Percentiles rank a stretch among this genome's conserved stretches.
phyloP scores from a whole-genome alignment of 768 basidiomycete species.

The Tylopilus rubrobrunneus region DNA sequence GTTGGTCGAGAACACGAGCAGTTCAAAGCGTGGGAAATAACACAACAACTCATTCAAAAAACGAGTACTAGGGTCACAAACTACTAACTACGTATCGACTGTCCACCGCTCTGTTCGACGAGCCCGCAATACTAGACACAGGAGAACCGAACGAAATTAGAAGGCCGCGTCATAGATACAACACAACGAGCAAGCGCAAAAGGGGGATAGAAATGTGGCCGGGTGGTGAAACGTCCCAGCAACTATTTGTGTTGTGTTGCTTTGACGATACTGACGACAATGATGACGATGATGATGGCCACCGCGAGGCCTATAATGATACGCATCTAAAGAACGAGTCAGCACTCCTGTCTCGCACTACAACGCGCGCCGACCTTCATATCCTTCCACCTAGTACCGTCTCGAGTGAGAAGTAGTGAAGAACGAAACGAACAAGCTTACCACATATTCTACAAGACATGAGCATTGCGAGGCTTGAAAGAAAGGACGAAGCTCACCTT shows the following conservation, averaged over 20 bases:
- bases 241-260: conserved; percentile 52
- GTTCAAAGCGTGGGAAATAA: conserved; percentile 19
- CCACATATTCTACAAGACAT: conserved; percentile 76
- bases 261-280: conserved; percentile 93
- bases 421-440: conserved; percentile 39
- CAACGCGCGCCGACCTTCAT: conserved; percentile 66
- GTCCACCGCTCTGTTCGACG: conserved; percentile 11
- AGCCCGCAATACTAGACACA: conserved; percentile 18
- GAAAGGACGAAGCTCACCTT: conserved; percentile 53
- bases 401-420: conserved; percentile 4
- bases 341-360: conserved; percentile 6
- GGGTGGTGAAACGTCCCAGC: neutral
- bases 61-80: conserved; percentile 3
- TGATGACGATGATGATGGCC: conserved; percentile 88
- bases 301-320: conserved; percentile 93
- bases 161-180: conserved; percentile 42
- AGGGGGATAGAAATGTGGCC: conserved; percentile 3
- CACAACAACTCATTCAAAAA: conserved; percentile 23
- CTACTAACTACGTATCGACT: conserved; percentile 19
- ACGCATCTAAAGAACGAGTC: conserved; percentile 65
- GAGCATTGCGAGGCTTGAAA: conserved; percentile 1
- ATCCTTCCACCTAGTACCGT: conserved; percentile 81
- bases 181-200: conserved; percentile 28
- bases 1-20: conserved; percentile 7
- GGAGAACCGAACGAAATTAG: conserved; percentile 26